Evolutionary conservation across 2,329 filamentous ascomycete species (phyloP), one percentile per base, ranked within the genome.

Genomic region (Juglanconis sp.): DNA sequence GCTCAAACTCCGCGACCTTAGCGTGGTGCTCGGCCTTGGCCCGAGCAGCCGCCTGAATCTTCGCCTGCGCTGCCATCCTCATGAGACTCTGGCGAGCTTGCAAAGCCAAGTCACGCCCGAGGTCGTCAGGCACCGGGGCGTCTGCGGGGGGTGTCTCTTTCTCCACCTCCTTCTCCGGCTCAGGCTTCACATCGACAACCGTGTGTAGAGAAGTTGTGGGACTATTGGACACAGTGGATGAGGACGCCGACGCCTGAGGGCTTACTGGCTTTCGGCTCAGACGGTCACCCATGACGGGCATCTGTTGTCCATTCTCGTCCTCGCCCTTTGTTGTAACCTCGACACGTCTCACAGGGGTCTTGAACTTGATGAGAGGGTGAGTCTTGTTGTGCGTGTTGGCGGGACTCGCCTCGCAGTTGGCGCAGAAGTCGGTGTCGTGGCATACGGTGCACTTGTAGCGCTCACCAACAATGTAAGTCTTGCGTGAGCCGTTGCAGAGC

Each of bases 401-500:
- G 7, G 95, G 95, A 68, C 87, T 87, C 53, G 94, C 92, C 78
- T 99, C 96, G 77, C 95, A 99, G 71, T 85, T 90, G 71, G 90
- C 91, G 73, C 95, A 99, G 79, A 97, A 96, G 76, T 99, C 95
- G 38, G 89, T 89, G 73, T 99, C 93, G 70, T 96, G 83, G 80
- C 95, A 99, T 59, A 99, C 89, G 56, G 94, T 91, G 72, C 95
- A 99, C 86, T 99, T 99, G 84, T 95, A 99, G 65, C 95, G 91
- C 63, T 89, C 84, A 55, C 95, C 96, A 57, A 83, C 82, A 69
- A 99, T 97, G 76, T 92, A 96, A 35, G 79, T 85, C 72, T 66
- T 75, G 67, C 68, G 81, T 67, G 75, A 79, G 68, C 78, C 76
- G 62, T 83, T 83, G 83, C 95, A 99, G 48, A 96, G 82, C 31